Conservation (phyloP, 257 asterid genomes). For the Verbena officinalis region DNA sequence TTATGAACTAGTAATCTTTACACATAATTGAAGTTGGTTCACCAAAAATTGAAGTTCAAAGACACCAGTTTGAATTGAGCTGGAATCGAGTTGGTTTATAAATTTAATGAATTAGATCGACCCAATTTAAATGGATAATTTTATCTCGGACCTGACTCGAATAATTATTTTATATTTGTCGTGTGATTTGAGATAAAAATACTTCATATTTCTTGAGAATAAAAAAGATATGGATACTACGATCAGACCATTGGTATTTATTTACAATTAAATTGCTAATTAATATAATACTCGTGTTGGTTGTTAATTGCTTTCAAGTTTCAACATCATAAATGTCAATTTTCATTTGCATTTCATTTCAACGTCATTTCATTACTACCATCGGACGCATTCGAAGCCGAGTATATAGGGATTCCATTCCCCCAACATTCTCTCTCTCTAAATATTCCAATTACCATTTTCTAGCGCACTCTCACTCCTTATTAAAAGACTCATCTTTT, state of each 20-base stretch:
- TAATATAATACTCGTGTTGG: constrained; percentile 13
- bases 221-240: background rate
- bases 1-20: too few species aligned
- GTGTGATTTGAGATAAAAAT: too few species aligned
- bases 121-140: too few species aligned
- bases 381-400: constrained; percentile 1
- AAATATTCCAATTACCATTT: constrained; percentile 17
- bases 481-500: background rate
- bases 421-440: constrained; percentile 12
- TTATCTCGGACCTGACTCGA: too few species aligned
- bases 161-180: too few species aligned
- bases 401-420: constrained; percentile 12
- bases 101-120: too few species aligned
- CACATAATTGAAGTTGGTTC: too few species aligned
- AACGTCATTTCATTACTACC: constrained; percentile 9
- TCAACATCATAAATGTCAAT: constrained; percentile 7
- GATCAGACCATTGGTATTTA: background rate
- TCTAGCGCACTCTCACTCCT: constrained; percentile 1
- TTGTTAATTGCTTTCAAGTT: background rate
- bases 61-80: too few species aligned
- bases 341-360: constrained; percentile 32
- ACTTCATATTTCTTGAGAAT: too few species aligned
- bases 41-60: too few species aligned
- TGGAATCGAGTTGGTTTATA: too few species aligned
- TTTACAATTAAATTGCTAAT: background rate